Evolutionary conservation across 345 rosid species (phyloP).

Genomic region (Corymbia maculata): DNA sequence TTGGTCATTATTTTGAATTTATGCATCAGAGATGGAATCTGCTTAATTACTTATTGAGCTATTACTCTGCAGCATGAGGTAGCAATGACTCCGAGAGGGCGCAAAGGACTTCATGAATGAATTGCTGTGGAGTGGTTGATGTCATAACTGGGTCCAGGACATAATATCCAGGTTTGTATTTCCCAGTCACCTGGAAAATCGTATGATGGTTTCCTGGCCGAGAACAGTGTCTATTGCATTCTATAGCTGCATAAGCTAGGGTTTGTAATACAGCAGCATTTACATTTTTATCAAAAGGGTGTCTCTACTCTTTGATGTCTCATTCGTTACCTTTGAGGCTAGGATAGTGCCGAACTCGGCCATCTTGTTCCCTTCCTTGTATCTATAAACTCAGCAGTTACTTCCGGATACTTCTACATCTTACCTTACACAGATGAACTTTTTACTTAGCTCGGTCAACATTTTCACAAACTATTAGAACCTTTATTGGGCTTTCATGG

Average conservation of each 20-base stretch:
- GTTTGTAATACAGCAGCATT: neutral
- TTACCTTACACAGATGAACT: neutral
- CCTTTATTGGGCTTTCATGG: too few species aligned
- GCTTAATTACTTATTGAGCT: neutral
- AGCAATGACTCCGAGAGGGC: slow-evolving; percentile 13
- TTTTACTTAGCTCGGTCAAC: neutral
- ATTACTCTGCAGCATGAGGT: neutral
- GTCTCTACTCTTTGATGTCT: neutral
- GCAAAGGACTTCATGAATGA: slow-evolving; percentile 45
- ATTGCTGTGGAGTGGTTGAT: slow-evolving; percentile 81
- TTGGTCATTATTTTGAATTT: too few species aligned
- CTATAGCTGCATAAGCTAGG: neutral
- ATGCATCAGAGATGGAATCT: neutral
- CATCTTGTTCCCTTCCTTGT: neutral
- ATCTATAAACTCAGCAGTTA: neutral
- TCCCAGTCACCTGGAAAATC: neutral
- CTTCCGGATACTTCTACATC: neutral
- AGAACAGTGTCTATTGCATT: too few species aligned
- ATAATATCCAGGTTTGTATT: slow-evolving; percentile 14
- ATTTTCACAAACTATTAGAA: too few species aligned
- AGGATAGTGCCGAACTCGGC: neutral
- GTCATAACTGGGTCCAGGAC: slow-evolving; percentile 28
- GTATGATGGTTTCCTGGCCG: neutral
- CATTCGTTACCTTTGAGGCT: neutral
- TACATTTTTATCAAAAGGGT: neutral